Percentiles rank a stretch among this genome's conserved stretches.
Evolutionary conservation across 176 grass and related monocot genomes (phyloP).

Genomic region (Eragrostis nindensis): DNA sequence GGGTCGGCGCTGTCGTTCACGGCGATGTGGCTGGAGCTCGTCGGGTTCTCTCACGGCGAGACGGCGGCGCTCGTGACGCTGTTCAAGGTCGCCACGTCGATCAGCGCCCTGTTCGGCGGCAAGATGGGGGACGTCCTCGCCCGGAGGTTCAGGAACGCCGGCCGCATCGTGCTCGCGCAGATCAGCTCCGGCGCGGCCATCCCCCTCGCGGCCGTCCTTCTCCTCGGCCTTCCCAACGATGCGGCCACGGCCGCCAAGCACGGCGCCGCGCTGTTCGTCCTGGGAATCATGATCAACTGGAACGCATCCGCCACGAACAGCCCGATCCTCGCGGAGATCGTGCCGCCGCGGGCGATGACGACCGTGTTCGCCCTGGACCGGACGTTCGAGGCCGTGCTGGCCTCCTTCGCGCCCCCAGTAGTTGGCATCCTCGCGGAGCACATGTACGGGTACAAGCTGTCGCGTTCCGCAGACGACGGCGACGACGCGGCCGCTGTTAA

Average conservation of each 20-base stretch:
- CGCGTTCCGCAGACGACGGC: not conserved
- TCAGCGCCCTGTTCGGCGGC: slow-evolving; percentile 22
- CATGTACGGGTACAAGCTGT: not conserved
- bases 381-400: not conserved
- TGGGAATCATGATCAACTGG: slow-evolving; percentile 10
- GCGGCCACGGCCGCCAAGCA: not conserved
- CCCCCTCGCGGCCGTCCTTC: slow-evolving; percentile 1
- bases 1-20: slow-evolving; percentile 17
- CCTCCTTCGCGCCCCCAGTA: not conserved
- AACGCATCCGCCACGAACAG: slow-evolving; percentile 8
- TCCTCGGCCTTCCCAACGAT: slow-evolving; percentile 34
- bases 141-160: slow-evolving; percentile 1
- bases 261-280: not conserved
- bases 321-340: slow-evolving; percentile 28
- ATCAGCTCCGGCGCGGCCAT: slow-evolving; percentile 25
- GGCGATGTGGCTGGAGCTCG: slow-evolving; percentile 31
- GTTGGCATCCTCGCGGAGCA: not conserved
- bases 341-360: slow-evolving; percentile 13
- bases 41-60: slow-evolving; percentile 32
- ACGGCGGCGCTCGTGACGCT: slow-evolving; percentile 27
- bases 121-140: slow-evolving; percentile 33
- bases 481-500: too few species aligned
- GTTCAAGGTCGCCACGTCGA: slow-evolving; percentile 29
- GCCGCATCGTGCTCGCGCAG: slow-evolving; percentile 32
- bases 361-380: slow-evolving; percentile 23